Evolutionary conservation across 345 rosid species (phyloP), one percentile per base, ranked within the genome.

Genomic region (Cardamine resedifolia): DNA sequence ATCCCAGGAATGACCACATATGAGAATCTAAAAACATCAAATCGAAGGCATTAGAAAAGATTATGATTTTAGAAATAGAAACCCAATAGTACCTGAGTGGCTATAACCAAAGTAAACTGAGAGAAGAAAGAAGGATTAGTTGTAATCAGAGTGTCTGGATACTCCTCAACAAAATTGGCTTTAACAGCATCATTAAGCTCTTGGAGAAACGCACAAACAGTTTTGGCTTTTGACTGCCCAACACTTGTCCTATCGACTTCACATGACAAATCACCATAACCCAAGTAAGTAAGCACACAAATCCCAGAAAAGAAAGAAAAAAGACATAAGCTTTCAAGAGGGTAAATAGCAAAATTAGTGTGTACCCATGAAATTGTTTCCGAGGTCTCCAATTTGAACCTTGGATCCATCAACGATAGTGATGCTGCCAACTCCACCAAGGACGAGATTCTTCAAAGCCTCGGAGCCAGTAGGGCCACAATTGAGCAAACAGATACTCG

Each of bases 381-480:
- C 99, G 39, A 91, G 96, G 81, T 89, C 99, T 9, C 96, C 90
- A n/a, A 77, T 50, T 78, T 85, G 90, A 68, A 95, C 97, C 77
- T 79, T 85, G 7, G 97, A 91, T 71, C 99, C 99, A 84, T 95
- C 99, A 56, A 95, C 87, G 27, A 95, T 77, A 7, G 97, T 89
- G 74, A 95, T 88, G 52, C 96, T 89, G 20, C 99, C 99, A 70
- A 95, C 85, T 41, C 99, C 97, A 59, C 96, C 97, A 48, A 95
- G 99, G 48, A 95, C 99, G 70, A 95, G 90, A 80, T 95, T 95
- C 73, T 95, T 95, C 77, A 95, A 72, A 3, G 97, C 91, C 82
- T 95, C 99, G 0, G 99, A 91, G 43, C 99, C 97, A 4, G 99
- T 91, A 43, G 99, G 99, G 41, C 99, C 97, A 78, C 99, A 95